Percentiles rank a stretch among this genome's conserved stretches.
These are phyloP conservation scores for Rachicladosporium sp. DNA, from an alignment of 2,329 filamentous ascomycete genomes.

Conservation along the genomic window DNA sequence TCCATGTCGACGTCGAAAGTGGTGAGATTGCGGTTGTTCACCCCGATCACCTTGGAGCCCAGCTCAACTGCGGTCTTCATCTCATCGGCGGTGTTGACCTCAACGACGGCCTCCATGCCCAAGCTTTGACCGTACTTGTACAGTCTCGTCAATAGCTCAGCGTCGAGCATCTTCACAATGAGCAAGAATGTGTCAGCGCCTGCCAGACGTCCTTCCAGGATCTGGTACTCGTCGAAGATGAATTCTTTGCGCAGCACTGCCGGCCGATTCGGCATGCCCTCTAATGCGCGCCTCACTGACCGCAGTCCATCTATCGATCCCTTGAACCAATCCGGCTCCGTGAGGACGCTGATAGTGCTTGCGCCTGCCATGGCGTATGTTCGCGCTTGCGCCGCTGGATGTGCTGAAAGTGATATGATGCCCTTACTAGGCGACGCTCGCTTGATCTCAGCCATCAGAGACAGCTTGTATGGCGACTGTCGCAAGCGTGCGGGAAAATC, in stretches of 20 bases:
- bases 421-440: slow-evolving; percentile 93
- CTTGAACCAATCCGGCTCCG: slow-evolving; percentile 98
- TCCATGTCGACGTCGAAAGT: slow-evolving; percentile 94
- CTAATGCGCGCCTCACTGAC: slow-evolving; percentile 75
- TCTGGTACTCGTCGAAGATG: slow-evolving; percentile 96
- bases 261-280: slow-evolving; percentile 82
- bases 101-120: slow-evolving; percentile 94
- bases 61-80: slow-evolving; percentile 80
- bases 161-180: slow-evolving; percentile 95
- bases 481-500: slow-evolving; percentile 67
- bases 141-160: slow-evolving; percentile 57
- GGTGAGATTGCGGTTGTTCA: slow-evolving; percentile 94
- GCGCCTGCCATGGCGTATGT: slow-evolving; percentile 89
- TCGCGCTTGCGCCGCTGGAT: slow-evolving; percentile 77
- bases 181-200: slow-evolving; percentile 90
- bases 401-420: slow-evolving; percentile 75
- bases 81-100: slow-evolving; percentile 89
- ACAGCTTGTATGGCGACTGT: slow-evolving; percentile 75
- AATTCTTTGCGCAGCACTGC: slow-evolving; percentile 93
- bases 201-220: slow-evolving; percentile 81
- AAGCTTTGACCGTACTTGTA: slow-evolving; percentile 82
- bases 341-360: slow-evolving; percentile 95
- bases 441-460: slow-evolving; percentile 95
- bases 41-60: slow-evolving; percentile 82
- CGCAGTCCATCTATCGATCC: slow-evolving; percentile 89